phyloP scores from a whole-genome alignment of 371 early-diverging fungal species.

The Conidiobolus incongruus region DNA sequence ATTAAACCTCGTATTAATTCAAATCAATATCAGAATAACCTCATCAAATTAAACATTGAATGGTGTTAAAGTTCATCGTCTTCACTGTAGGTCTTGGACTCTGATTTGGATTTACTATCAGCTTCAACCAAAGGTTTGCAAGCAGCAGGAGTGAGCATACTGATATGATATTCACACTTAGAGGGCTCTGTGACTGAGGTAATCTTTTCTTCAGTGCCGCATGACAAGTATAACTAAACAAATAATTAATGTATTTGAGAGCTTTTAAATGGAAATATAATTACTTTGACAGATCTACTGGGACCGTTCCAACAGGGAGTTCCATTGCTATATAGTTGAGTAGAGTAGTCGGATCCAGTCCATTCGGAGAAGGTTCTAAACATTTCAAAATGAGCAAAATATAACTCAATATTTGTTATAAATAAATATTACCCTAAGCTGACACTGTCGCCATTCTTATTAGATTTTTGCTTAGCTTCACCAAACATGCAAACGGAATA shows the following conservation, averaged over 20 bases:
- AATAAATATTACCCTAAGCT: constrained; percentile 46
- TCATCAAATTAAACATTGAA: too few species aligned
- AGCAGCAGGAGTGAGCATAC: constrained; percentile 48
- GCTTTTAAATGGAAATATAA: background rate
- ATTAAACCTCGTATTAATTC: too few species aligned
- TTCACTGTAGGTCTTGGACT: background rate
- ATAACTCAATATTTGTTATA: too few species aligned
- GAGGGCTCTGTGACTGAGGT: constrained; percentile 60
- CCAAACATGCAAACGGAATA: constrained; percentile 70
- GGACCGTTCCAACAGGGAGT: constrained; percentile 88
- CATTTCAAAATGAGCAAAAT: background rate
- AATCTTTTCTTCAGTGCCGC: constrained; percentile 42
- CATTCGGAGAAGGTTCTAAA: background rate
- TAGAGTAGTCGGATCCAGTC: constrained; percentile 11
- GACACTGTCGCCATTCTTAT: constrained; percentile 22
- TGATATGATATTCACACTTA: constrained; percentile 75
- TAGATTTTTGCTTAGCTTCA: constrained; percentile 42
- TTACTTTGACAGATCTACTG: constrained; percentile 33
- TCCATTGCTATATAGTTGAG: constrained; percentile 45
- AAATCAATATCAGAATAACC: too few species aligned
- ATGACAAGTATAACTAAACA: constrained; percentile 13
- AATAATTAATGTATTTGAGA: background rate
- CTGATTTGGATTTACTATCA: background rate
- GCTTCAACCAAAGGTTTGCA: constrained; percentile 15
- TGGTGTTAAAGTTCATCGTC: background rate